These are phyloP conservation scores for Hirsutella thompsonii DNA, from an alignment of 2,329 filamentous ascomycete species.

Conservation along the genomic window DNA sequence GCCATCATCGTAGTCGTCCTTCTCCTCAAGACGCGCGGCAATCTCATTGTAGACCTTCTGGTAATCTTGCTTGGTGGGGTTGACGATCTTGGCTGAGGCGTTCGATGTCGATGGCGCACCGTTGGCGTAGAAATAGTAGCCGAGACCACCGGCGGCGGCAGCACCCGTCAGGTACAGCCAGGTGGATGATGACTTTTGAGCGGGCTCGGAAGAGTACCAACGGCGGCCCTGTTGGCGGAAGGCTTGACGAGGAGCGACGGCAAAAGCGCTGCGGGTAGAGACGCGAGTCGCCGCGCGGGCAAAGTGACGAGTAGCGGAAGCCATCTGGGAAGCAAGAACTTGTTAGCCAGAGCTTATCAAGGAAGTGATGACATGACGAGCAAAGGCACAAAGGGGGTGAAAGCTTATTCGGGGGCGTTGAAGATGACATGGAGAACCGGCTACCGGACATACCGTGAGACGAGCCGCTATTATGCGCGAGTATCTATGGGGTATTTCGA, in stretches of 20 bases:
- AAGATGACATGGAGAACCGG: no score
- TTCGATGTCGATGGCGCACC: conserved; percentile 30
- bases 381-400: no score
- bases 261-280: conserved; percentile 37
- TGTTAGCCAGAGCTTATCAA: no score
- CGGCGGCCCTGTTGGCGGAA: conserved; percentile 66
- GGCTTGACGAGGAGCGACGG: conserved; percentile 47
- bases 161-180: conserved; percentile 47
- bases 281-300: conserved; percentile 47
- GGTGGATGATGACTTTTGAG: conserved; percentile 32
- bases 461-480: no score
- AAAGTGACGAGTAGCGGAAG: conserved; percentile 37
- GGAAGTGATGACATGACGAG: no score
- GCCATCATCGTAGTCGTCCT: conserved; percentile 93
- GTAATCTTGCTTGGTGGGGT: conserved; percentile 75
- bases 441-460: no score
- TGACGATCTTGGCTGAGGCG: conserved; percentile 46
- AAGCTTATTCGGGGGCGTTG: no score
- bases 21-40: conserved; percentile 66
- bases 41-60: conserved; percentile 90
- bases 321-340: conserved; percentile 13
- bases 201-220: conserved; percentile 62
- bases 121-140: conserved; percentile 52
- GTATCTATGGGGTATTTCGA: no score
- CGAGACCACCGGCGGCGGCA: conserved; percentile 48